Evolutionary conservation across 1,139 yeast genomes (phyloP).

Genomic region (Magnusiomyces fungicola): DNA sequence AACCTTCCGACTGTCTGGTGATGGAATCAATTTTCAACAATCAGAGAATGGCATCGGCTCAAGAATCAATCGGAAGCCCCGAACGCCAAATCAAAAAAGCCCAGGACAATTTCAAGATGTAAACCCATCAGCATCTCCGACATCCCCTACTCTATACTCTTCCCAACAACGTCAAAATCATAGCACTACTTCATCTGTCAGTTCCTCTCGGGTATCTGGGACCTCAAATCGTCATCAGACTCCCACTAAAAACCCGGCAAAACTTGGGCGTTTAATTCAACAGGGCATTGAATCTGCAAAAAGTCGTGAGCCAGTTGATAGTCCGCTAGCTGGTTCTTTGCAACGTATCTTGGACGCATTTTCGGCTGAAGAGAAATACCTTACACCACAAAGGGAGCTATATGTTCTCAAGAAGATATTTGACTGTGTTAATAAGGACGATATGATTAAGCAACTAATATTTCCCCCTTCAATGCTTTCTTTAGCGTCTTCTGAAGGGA

Average conservation of each 20-base stretch:
- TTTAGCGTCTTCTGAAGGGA: too few relatives aligned
- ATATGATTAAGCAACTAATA: not conserved
- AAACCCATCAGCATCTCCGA: not conserved
- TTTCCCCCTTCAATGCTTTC: too few relatives aligned
- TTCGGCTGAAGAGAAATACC: not conserved
- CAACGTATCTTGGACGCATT: not conserved
- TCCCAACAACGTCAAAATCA: not conserved
- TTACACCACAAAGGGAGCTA: conserved; percentile 2
- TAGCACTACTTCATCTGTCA: too few relatives aligned
- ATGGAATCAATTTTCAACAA: too few relatives aligned
- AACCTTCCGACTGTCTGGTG: too few relatives aligned
- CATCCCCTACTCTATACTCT: not conserved
- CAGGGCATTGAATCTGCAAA: conserved; percentile 1
- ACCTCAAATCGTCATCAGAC: conserved; percentile 2
- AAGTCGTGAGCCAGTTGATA: not conserved
- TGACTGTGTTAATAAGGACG: conserved; percentile 1
- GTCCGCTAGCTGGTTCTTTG: not conserved
- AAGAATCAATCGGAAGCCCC: too few relatives aligned
- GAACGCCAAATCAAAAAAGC: too few relatives aligned
- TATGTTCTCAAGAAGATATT: conserved; percentile 2
- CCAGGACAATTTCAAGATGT: too few relatives aligned
- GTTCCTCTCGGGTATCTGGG: not conserved
- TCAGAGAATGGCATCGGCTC: too few relatives aligned
- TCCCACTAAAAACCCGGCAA: conserved; percentile 5
- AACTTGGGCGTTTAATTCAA: not conserved